Conservation (phyloP, 768 basidiomycete species). For the Termitomyces sp. region DNA sequence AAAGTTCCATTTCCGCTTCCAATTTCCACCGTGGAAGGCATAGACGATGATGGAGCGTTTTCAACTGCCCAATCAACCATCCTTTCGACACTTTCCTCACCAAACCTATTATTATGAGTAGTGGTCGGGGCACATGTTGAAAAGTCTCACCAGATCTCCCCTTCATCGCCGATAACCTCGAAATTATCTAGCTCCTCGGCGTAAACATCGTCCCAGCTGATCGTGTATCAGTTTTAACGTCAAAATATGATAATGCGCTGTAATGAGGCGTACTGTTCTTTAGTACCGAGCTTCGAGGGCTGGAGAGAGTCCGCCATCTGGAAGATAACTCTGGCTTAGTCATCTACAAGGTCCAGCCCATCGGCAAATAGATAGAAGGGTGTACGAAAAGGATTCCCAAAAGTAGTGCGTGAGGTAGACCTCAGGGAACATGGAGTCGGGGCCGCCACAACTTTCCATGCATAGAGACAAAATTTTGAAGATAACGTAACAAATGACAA, state of each 20-base stretch:
- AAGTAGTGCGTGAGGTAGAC: not conserved
- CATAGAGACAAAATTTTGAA: not conserved
- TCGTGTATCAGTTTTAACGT: constrained; percentile 4
- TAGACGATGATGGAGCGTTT: constrained; percentile 45
- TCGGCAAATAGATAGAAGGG: not conserved
- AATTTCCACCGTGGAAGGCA: constrained; percentile 66
- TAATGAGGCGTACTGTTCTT: constrained; percentile 57
- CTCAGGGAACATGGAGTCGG: not conserved
- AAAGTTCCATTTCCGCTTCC: constrained; percentile 81
- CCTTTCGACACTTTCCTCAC: constrained; percentile 68
- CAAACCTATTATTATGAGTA: constrained; percentile 56
- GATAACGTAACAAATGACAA: not conserved
- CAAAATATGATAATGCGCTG: not conserved
- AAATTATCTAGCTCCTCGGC: constrained; percentile 69
- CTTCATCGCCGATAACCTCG: constrained; percentile 76
- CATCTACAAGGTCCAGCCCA: constrained; percentile 16
- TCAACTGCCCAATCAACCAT: constrained; percentile 74
- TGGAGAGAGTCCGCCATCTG: constrained; percentile 32
- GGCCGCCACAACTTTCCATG: not conserved
- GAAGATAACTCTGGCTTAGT: constrained; percentile 28
- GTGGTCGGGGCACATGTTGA: not conserved
- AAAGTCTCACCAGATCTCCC: constrained; percentile 70
- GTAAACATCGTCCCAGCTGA: constrained; percentile 80
- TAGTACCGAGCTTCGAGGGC: constrained; percentile 77
- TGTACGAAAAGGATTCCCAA: not conserved